phyloP scores from a whole-genome alignment of 352 stramenopile species.

The Pythium aristosporum region DNA sequence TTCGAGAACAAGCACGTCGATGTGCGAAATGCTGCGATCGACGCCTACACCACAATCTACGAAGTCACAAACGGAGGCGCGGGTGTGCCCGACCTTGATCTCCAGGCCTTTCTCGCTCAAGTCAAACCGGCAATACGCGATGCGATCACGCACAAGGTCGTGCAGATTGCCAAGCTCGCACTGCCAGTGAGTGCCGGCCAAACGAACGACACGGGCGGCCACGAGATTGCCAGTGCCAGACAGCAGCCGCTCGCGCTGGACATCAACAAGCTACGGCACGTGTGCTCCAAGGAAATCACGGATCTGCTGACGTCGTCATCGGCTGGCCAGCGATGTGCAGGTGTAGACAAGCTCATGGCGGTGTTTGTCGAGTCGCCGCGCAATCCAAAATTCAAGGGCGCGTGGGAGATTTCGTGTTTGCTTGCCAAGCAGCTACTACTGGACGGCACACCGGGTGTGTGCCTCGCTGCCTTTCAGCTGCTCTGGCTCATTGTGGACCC shows the following conservation, averaged over 20 bases:
- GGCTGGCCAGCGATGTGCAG: constrained; percentile 40
- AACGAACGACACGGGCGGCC: neutral
- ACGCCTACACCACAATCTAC: constrained; percentile 69
- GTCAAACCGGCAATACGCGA: constrained; percentile 71
- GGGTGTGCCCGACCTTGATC: constrained; percentile 36
- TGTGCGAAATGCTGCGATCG: constrained; percentile 66
- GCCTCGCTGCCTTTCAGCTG: constrained; percentile 52
- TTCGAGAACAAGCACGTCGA: constrained; percentile 87
- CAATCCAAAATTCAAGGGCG: constrained; percentile 47
- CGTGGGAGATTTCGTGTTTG: constrained; percentile 74
- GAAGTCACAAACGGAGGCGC: constrained; percentile 58
- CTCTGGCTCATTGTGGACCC: constrained; percentile 57
- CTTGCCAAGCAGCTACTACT: constrained; percentile 66
- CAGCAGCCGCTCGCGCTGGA: constrained; percentile 58
- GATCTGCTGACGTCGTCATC: constrained; percentile 48
- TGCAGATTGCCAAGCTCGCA: constrained; percentile 57
- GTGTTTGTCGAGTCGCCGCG: constrained; percentile 33
- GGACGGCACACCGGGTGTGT: constrained; percentile 46
- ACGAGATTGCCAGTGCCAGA: constrained; percentile 54
- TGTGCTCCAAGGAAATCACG: constrained; percentile 56
- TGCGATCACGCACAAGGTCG: constrained; percentile 64
- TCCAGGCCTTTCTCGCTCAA: constrained; percentile 63
- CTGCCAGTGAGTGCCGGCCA: neutral
- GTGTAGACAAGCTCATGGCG: constrained; percentile 57
- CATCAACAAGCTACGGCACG: constrained; percentile 50